A percentile compares a stretch with the other conserved stretches of the same genome.
These are phyloP conservation scores for Didymella exigua DNA, from an alignment of 2,329 filamentous ascomycete species.

Conservation along the genomic window DNA sequence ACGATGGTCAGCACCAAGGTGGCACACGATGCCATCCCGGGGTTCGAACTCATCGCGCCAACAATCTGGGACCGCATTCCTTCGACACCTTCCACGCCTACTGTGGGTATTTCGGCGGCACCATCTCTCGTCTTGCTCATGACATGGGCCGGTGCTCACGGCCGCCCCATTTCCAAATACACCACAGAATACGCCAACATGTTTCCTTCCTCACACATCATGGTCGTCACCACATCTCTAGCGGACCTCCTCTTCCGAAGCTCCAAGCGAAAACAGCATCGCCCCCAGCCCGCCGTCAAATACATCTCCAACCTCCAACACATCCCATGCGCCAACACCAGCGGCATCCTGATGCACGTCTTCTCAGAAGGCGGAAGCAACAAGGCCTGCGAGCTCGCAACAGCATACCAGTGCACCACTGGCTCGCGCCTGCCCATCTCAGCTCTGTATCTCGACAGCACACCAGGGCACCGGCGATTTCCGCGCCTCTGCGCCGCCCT, in stretches of 20 bases:
- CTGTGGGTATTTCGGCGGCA: not conserved
- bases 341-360: constrained; percentile 30
- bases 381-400: constrained; percentile 34
- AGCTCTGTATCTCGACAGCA: constrained; percentile 36
- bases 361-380: constrained; percentile 41
- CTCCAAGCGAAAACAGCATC: constrained; percentile 24
- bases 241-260: constrained; percentile 34
- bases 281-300: constrained; percentile 28
- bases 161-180: constrained; percentile 34
- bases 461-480: constrained; percentile 34
- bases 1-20: not conserved
- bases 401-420: constrained; percentile 25
- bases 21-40: constrained; percentile 7
- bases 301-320: constrained; percentile 21
- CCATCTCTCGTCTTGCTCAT: constrained; percentile 34
- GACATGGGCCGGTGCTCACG: constrained; percentile 39
- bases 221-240: constrained; percentile 34
- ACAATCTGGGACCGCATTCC: constrained; percentile 16
- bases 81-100: constrained; percentile 12
- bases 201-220: constrained; percentile 33
- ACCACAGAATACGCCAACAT: constrained; percentile 28
- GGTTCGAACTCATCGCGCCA: constrained; percentile 12
- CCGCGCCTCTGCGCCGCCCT: constrained; percentile 30
- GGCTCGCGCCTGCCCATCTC: constrained; percentile 24
- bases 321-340: constrained; percentile 4